Percentiles rank a stretch among this genome's conserved stretches.
Evolutionary conservation across 2,329 filamentous ascomycete genomes (phyloP).

Genomic region (Emericellopsis atlantica): DNA sequence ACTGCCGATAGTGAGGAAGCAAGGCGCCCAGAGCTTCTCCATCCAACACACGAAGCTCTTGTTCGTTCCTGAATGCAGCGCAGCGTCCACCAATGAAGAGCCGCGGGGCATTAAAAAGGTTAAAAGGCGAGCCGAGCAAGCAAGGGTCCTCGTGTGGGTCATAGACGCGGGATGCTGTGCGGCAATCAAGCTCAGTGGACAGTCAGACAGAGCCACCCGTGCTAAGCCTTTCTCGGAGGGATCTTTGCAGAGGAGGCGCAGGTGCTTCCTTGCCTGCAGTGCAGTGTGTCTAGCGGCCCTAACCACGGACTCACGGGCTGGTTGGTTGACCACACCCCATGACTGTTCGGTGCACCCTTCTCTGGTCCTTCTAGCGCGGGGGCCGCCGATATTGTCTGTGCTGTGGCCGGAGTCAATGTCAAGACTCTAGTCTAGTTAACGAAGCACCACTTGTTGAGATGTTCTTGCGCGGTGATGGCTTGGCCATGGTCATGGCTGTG

Average conservation of each 20-base stretch:
- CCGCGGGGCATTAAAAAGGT: not conserved
- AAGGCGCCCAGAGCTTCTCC: not conserved
- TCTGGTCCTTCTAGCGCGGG: not conserved
- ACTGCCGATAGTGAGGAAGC: not conserved
- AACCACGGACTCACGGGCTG: not conserved
- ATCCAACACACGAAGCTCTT: not conserved
- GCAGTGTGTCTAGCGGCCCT: not conserved
- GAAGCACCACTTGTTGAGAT: not conserved
- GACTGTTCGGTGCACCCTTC: not conserved
- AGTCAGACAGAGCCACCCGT: not conserved
- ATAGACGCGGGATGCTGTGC: not conserved
- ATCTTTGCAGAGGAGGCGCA: not conserved
- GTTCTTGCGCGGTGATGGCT: not conserved
- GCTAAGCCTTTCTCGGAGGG: not conserved
- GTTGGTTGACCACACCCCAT: not conserved
- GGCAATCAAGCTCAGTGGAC: not conserved
- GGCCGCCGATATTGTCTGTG: not conserved
- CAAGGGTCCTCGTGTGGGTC: not conserved
- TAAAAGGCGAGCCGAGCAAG: not conserved
- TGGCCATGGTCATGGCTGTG: not conserved
- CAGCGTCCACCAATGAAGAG: not conserved
- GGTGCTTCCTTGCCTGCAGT: not conserved
- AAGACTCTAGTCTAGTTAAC: not conserved
- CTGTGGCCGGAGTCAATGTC: not conserved
- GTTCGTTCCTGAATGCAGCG: not conserved